Evolutionary conservation across 306 rosid genomes (phyloP), one percentile per base, ranked within the genome.

Genomic region (Corylus avellana): DNA sequence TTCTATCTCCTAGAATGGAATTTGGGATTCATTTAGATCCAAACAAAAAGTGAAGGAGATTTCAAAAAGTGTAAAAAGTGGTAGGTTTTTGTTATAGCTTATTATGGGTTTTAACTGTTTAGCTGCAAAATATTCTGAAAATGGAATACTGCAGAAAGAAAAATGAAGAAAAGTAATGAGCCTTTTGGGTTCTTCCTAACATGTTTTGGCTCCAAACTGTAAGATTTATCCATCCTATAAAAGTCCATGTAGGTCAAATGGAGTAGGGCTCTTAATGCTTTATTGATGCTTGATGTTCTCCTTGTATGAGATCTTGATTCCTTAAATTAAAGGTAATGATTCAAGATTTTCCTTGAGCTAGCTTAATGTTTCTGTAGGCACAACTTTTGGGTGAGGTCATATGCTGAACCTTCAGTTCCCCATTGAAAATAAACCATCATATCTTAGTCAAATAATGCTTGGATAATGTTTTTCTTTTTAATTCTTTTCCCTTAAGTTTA

Each of bases 1-100:
- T 87, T 96, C 99, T n/a, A 81, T 96, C 67, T 96, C 98, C 29
- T 96, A 88, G 83, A 68, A 44, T 46, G 39, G 77, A n/a, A 12
- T 35, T 48, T 57, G 39, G 58, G 35, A 49, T 49, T 66, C 48
- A 79, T 42, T 59, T n/a, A 59, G 76, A 64, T 27, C 53, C 55
- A 72, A 83, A 70, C 27, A 22, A 22, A 22, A 71, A 87, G 89
- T 91, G 90, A 71, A 87, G 89, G 59, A 66, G 18, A 20, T n/a
- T 55, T 81, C 27, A 22, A 22, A 22, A 71, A 87, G 89, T 91
- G 90, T 87, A 90, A 84, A 90, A 85, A 90, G 82, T 89, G 83
- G 74, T 89, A 85, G 93, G 85, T 49, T 77, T 71, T 85, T 70
- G 88, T 75, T 70, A 78, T 79, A 76, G 84, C 80, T 54, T 46